These are phyloP conservation scores for Dysphania ambrosioides DNA, from an alignment of 148 eudicot species.

Conservation along the genomic window DNA sequence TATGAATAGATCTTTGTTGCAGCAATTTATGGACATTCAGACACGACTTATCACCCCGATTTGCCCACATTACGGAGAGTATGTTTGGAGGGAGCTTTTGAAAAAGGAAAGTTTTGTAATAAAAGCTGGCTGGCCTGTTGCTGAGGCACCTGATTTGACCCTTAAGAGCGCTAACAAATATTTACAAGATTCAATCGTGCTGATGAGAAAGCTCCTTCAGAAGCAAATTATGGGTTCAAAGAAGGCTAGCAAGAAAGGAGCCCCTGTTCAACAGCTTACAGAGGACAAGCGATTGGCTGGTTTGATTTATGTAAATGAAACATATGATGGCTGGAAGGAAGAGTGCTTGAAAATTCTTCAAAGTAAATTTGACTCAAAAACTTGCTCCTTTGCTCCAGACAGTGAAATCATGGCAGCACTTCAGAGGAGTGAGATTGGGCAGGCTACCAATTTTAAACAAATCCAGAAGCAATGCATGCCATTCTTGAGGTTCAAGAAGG, in stretches of 20 bases:
- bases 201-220: conserved; percentile 75
- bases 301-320: conserved; percentile 69
- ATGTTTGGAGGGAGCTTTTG: conserved; percentile 74
- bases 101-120: conserved; percentile 68
- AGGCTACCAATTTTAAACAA: conserved; percentile 56
- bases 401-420: conserved; percentile 57
- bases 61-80: conserved; percentile 82
- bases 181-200: conserved; percentile 58
- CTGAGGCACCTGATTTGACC: conserved; percentile 57
- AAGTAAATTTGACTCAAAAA: conserved; percentile 42
- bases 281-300: conserved; percentile 50
- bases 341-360: conserved; percentile 71
- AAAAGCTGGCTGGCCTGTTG: conserved; percentile 75
- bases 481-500: conserved; percentile 79
- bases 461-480: conserved; percentile 86
- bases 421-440: conserved; percentile 53
- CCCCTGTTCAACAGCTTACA: conserved; percentile 32
- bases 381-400: conserved; percentile 63
- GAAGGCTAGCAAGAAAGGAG: conserved; percentile 45
- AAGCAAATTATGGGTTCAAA: conserved; percentile 74
- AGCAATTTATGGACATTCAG: conserved; percentile 80
- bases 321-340: conserved; percentile 82
- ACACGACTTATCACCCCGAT: conserved; percentile 82
- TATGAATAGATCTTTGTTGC: conserved; percentile 64
- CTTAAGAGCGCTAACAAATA: conserved; percentile 75